Conservation (phyloP, 257 asterid genomes). For the Gentiana macrophylla region DNA sequence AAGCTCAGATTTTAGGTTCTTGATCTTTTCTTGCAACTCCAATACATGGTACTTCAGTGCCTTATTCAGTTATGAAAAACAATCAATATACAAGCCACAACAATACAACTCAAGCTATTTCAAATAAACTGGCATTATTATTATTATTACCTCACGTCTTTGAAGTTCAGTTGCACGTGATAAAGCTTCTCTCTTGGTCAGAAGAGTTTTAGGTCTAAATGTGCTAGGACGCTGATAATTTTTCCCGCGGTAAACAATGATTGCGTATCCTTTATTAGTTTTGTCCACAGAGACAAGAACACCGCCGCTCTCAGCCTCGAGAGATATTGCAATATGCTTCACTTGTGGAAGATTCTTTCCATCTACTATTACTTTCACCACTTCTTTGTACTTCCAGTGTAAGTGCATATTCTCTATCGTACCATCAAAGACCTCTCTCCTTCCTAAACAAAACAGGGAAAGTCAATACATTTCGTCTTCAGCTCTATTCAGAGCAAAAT, state of each 20-base stretch:
- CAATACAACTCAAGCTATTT: not conserved
- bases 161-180: slow-evolving; percentile 90
- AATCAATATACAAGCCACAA: not conserved
- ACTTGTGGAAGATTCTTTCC: slow-evolving; percentile 55
- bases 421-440: slow-evolving; percentile 81
- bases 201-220: slow-evolving; percentile 60
- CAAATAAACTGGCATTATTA: not conserved
- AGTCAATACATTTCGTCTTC: slow-evolving; percentile 6
- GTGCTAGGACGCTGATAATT: slow-evolving; percentile 62
- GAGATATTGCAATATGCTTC: slow-evolving; percentile 64
- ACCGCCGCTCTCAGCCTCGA: slow-evolving; percentile 97
- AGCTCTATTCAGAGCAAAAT: too few species aligned
- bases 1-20: slow-evolving; percentile 52
- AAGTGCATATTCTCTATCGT: slow-evolving; percentile 90
- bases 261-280: slow-evolving; percentile 56
- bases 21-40: slow-evolving; percentile 53
- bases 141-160: slow-evolving; percentile 61
- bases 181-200: slow-evolving; percentile 83
- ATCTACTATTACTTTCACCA: slow-evolving; percentile 70
- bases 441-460: slow-evolving; percentile 34
- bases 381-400: slow-evolving; percentile 91
- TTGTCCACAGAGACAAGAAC: slow-evolving; percentile 72
- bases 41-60: slow-evolving; percentile 69
- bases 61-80: slow-evolving; percentile 18
- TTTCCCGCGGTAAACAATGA: slow-evolving; percentile 81